Evolutionary conservation across 179 eudicot species (phyloP), one percentile per base, ranked within the genome.

Genomic region (Beta corolliflora): DNA sequence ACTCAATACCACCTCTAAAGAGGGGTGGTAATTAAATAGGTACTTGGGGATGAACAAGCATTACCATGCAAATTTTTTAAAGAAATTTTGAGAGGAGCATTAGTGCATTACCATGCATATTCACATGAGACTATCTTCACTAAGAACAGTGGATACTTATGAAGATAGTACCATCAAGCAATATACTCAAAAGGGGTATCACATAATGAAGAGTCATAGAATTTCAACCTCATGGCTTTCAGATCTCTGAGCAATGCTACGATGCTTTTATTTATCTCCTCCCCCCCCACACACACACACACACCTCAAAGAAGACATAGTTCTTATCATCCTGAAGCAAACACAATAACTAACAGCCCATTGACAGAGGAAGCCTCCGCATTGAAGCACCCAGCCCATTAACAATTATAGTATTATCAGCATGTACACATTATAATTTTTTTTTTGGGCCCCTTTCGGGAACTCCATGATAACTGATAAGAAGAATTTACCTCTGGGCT

Each of bases 81-180:
- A 1, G 29, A 25, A 0, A 25, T 25, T 25, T 25, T 25, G 29
- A 25, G 29, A 25, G 0, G 29, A 25, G 29, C 29, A 25, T 25
- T 25, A 25, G 29, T 25, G 29, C 29, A 46, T 46, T 46, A 46
- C 50, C 8, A 58, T 18, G 61, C 18, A 58, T 58, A 56, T 8
- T 6, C 5, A 58, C 61, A 58, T 58, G 19, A 58, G 19, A 58
- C 55, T 50, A 9, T 11, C 8, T 48, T 48, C 13, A 50, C 59
- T 19, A 36, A 48, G 13, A 19, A 29, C 45, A 7, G 29, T 44
- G 73, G 53, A 69, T 25, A 25, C 29, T 25, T 25, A 25, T 75
- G 18, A 75, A 15, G 58, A 58, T 50, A 75, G 25, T 29, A 19
- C 16, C 78, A 56, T 58, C 53, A 75, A 75, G 53, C 18, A 75